Conservation (phyloP, 768 basidiomycete genomes). For the Mycena epipterygia region DNA sequence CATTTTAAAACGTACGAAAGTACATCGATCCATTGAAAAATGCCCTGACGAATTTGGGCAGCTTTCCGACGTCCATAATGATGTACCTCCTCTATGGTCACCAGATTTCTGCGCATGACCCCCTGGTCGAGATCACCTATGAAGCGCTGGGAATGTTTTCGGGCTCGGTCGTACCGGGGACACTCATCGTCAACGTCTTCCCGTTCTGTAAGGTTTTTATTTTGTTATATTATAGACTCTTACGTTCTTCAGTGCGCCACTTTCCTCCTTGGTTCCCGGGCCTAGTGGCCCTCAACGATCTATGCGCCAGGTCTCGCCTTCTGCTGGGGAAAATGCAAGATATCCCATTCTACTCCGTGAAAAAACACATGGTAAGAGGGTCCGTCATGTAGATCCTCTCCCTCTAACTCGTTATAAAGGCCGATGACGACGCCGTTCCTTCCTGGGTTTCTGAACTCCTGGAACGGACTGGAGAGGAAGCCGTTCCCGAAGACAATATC, state of each 20-base stretch:
- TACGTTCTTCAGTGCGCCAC: slow-evolving; percentile 45
- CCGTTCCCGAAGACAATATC: slow-evolving; percentile 33
- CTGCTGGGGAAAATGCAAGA: slow-evolving; percentile 34
- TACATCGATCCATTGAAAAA: background rate
- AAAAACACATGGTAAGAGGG: slow-evolving; percentile 36
- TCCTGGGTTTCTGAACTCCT: slow-evolving; percentile 37
- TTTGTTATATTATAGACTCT: background rate
- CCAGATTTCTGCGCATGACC: slow-evolving; percentile 32
- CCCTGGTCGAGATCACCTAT: slow-evolving; percentile 35
- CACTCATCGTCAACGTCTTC: slow-evolving; percentile 49
- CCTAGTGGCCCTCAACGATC: slow-evolving; percentile 28
- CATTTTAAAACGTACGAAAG: slow-evolving; percentile 33
- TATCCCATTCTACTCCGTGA: slow-evolving; percentile 34
- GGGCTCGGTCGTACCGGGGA: slow-evolving; percentile 34
- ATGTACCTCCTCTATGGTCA: slow-evolving; percentile 39
- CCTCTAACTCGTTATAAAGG: background rate
- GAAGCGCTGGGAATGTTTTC: slow-evolving; percentile 35
- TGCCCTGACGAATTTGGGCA: background rate
- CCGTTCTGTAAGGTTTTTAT: slow-evolving; percentile 40
- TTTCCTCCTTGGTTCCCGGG: slow-evolving; percentile 56
- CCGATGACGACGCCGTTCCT: slow-evolving; percentile 32
- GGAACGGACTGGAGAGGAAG: slow-evolving; percentile 24
- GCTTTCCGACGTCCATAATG: slow-evolving; percentile 42
- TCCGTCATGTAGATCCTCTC: background rate
- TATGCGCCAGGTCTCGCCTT: slow-evolving; percentile 33